Base-by-base conservation (phyloP, 768 basidiomycete species). In the Cystobasidium ongulense region DNA sequence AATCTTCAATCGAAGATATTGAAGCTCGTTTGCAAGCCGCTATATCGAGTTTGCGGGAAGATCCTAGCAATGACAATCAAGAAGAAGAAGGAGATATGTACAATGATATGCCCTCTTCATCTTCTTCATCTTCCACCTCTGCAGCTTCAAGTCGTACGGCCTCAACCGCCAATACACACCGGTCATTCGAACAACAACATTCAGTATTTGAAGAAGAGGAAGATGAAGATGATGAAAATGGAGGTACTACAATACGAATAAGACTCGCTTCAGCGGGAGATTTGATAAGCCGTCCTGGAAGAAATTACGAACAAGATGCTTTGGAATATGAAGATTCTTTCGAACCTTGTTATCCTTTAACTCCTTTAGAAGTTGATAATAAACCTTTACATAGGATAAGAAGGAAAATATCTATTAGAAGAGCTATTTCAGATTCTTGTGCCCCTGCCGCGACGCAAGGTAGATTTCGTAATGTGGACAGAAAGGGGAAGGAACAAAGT, bases 71-170 rank as follows among this genome's bases (percentile, higher is more conserved):
- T 21, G 36, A 41, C 33, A 43, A 41, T 7, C 8, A 46, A 8
- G 65, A 67, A 8, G 27, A n/a, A 8, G 68, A 71, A 17, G 68
- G 29, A n/a, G 68, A 71, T 43, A 71, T 71, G 68, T 71, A 71
- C 36, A 57, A 71, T 54, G 54, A 71, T 33, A 18, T 2, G 31
- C 65, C 65, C 21, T 67, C 65, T 4, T 50, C 53, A 7, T 57
- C 33, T 38, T 33, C 52, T 29, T 15, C 57, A 29, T 15, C 13
- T 59, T 29, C 57, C 57, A 13, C 5, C 11, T 29, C 17, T 11
- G 21, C 57, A 31, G 25, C 57, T 27, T 27, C 29, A 59, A 13
- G 43, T 13, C 13, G 43, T n/a, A 13, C 13, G 13, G n/a, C 43
- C n/a, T 46, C 43, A 46, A 46, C 43, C 13, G 43, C 43, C 13